These are phyloP conservation scores for Dunaliella sp. DNA, from an alignment of 139 green algal species.

Conservation along the genomic window DNA sequence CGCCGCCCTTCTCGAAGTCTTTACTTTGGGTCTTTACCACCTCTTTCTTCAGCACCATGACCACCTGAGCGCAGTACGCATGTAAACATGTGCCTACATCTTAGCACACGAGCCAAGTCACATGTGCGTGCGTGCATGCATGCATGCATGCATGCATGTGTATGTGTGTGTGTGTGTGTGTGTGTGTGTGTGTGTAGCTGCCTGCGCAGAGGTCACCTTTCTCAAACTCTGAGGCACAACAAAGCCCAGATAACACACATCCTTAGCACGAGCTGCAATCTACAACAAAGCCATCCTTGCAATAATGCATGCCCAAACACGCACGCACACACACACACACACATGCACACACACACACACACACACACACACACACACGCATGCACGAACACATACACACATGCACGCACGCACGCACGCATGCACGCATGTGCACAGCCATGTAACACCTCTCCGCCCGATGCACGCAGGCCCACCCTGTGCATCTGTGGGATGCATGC, in stretches of 20 bases:
- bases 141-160: too few species aligned
- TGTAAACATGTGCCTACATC: too few species aligned
- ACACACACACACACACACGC: not conserved
- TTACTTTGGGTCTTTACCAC: conserved; percentile 82
- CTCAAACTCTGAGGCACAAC: too few species aligned
- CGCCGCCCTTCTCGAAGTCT: conserved; percentile 81
- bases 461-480: conserved; percentile 59
- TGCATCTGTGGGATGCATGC: conserved; percentile 84
- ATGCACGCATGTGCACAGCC: not conserved
- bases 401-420: not conserved
- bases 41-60: conserved; percentile 17
- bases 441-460: not conserved
- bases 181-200: too few species aligned
- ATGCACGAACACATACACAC: not conserved
- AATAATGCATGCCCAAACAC: not conserved
- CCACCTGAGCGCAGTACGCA: conserved; percentile 3
- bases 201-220: too few species aligned
- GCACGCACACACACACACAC: not conserved
- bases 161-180: too few species aligned
- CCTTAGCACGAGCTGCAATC: too few species aligned
- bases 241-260: too few species aligned
- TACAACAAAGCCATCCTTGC: too few species aligned
- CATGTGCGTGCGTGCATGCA: too few species aligned
- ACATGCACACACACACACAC: not conserved
- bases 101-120: too few species aligned